Base-by-base conservation (phyloP, 2,329 filamentous ascomycete genomes). In the Stachybotrys chartarum region DNA sequence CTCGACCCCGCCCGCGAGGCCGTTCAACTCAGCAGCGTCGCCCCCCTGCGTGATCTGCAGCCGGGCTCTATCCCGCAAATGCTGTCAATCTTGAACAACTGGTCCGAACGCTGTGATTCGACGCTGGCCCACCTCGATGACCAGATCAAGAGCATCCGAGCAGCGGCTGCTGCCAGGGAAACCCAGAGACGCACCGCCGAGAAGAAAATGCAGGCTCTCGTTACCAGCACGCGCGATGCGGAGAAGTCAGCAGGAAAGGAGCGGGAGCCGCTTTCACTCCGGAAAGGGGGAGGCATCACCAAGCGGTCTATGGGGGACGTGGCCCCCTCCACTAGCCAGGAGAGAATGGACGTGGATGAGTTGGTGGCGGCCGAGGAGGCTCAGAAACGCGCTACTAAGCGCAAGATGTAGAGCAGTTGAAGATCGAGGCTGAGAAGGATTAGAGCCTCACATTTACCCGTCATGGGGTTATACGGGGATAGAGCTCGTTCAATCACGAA, bases 41-140 rank as follows among this genome's bases (percentile, higher is more conserved):
- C 92, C 0, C 88, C 94, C 0, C 82, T 97, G 1, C 91, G 94
- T 18, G 94, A 99, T 69, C 82, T 96, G 1, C 81, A 84, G 1
- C 91, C 91, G 0, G 83, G 84, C 56, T 83, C 86, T 55, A 80
- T 96, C 12, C 82, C 85, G 0, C 71, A 74, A 1, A 86, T 97
- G 74, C 80, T 91, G 31, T 69, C 73, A 3, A 82, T 85, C 12
- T 80, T 99, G 11, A 77, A 79, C 32, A 79, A 80, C 55, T 99
- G 93, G 93, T 85, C 87, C 53, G 75, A 72, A n/a, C 85, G 91
- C 56, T 97, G 93, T 75, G 82, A 83, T 6, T 73, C 78, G 4
- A 90, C 91, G 1, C 83, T 97, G 2, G 74, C 72, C 0, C 87
- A 88, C 32, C 81, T 99, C 4, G 91, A 96, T 60, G 75, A 76